Conservation (phyloP, 192 early-diverging fungal genomes). For the Mortierella antarctica region DNA sequence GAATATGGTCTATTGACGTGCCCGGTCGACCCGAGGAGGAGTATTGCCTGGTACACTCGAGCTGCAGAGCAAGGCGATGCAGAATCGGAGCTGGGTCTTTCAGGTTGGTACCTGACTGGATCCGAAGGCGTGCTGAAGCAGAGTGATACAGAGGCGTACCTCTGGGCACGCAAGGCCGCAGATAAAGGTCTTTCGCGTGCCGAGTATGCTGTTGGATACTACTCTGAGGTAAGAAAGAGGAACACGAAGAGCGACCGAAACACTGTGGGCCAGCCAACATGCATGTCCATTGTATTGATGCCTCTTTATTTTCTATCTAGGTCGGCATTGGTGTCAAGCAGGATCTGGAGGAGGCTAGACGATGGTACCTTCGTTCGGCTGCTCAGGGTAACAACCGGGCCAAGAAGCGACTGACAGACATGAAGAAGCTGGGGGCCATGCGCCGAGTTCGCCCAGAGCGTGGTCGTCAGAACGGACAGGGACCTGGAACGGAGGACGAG, state of each 20-base stretch:
- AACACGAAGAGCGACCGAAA: not conserved
- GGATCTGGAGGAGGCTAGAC: constrained; percentile 85
- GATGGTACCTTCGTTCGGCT: constrained; percentile 84
- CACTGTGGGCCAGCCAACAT: no score
- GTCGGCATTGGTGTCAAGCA: constrained; percentile 84
- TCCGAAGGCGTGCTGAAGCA: constrained; percentile 90
- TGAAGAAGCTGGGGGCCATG: constrained; percentile 72
- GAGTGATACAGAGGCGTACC: constrained; percentile 94
- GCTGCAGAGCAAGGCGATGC: constrained; percentile 92
- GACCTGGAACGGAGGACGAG: constrained; percentile 38
- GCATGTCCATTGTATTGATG: constrained; percentile 18
- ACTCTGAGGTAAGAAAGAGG: constrained; percentile 70
- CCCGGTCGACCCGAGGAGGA: constrained; percentile 86
- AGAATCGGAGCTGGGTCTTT: constrained; percentile 92
- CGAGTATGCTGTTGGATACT: constrained; percentile 97
- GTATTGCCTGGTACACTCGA: constrained; percentile 96
- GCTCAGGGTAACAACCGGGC: constrained; percentile 87
- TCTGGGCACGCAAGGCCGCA: constrained; percentile 97
- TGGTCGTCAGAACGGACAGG: constrained; percentile 30
- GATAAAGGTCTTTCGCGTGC: constrained; percentile 95
- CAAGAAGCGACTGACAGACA: constrained; percentile 82
- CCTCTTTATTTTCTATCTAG: constrained; percentile 10
- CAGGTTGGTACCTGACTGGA: constrained; percentile 98
- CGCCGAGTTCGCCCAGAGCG: constrained; percentile 48
- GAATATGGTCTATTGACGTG: constrained; percentile 94